These are phyloP conservation scores for Alternaria novae-zelandiae DNA, from an alignment of 2,329 filamentous ascomycete species.

Conservation along the genomic window DNA sequence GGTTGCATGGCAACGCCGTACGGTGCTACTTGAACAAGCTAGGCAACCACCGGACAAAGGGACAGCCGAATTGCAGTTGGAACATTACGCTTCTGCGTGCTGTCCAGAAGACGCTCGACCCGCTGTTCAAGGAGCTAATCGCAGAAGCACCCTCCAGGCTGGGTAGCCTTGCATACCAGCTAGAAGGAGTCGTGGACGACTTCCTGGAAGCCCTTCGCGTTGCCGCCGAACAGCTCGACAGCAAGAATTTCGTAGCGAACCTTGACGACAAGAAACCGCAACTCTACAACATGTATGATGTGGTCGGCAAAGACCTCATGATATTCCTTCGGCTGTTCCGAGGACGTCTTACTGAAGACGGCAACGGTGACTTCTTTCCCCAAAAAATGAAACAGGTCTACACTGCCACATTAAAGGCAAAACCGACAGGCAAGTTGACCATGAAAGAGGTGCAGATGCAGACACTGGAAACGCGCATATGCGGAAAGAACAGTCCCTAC, in stretches of 20 bases:
- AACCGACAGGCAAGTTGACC: neutral
- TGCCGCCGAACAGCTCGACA: neutral
- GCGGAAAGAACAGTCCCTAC: neutral
- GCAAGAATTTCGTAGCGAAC: neutral
- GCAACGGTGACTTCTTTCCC: neutral
- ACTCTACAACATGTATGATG: neutral
- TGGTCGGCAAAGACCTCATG: neutral
- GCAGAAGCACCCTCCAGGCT: neutral
- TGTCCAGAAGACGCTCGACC: neutral
- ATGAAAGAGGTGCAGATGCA: neutral
- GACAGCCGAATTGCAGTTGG: neutral
- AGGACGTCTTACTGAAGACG: neutral
- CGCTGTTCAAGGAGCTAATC: neutral
- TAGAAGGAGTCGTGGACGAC: neutral
- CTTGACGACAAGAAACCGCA: neutral
- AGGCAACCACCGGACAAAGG: neutral
- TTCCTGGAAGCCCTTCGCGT: neutral
- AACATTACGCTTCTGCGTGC: neutral
- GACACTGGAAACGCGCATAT: neutral
- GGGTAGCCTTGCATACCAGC: neutral
- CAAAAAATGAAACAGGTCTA: neutral
- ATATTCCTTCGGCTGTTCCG: neutral
- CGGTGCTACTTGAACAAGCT: neutral
- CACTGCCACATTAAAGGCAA: neutral
- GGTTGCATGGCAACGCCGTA: neutral